Percentiles rank a stretch among this genome's conserved stretches.
Evolutionary conservation across 352 stramenopile species (phyloP).

Genomic region (Globisporangium uncinulatum): DNA sequence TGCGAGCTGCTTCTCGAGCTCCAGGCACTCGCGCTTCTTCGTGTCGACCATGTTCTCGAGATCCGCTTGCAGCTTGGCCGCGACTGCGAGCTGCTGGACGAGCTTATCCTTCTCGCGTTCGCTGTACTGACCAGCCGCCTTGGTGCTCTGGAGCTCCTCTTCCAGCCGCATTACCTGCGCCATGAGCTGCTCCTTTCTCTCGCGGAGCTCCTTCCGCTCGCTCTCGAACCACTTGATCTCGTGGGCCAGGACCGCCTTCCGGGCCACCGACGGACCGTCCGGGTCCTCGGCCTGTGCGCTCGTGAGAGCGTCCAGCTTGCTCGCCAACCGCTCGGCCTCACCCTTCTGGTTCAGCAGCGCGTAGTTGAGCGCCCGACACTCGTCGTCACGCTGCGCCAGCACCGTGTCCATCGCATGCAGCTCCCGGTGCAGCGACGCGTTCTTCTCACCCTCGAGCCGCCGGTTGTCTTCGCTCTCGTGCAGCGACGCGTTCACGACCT

Average conservation of each 20-base stretch:
- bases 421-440: slow-evolving; percentile 59
- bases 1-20: slow-evolving; percentile 35
- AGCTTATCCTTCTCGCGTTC: slow-evolving; percentile 49
- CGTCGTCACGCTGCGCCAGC: slow-evolving; percentile 60
- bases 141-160: slow-evolving; percentile 42
- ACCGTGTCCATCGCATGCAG: slow-evolving; percentile 68
- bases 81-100: slow-evolving; percentile 23
- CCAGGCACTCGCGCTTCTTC: slow-evolving; percentile 45
- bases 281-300: slow-evolving; percentile 7
- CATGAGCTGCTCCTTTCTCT: slow-evolving; percentile 52
- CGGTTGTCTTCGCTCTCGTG: slow-evolving; percentile 49
- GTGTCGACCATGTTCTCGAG: slow-evolving; percentile 40
- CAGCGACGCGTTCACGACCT: slow-evolving; percentile 51
- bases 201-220: slow-evolving; percentile 47
- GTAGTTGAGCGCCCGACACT: slow-evolving; percentile 56
- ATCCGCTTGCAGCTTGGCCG: slow-evolving; percentile 32
- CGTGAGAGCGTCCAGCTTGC: slow-evolving; percentile 25
- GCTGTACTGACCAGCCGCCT: slow-evolving; percentile 25
- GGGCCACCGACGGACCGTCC: slow-evolving; percentile 3
- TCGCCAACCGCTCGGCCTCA: slow-evolving; percentile 48
- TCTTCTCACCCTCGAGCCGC: slow-evolving; percentile 62
- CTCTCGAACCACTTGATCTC: slow-evolving; percentile 76
- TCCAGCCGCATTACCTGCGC: slow-evolving; percentile 52
- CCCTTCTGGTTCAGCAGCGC: slow-evolving; percentile 43
- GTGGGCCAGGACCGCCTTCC: slow-evolving; percentile 37